Percentiles rank a stretch among this genome's conserved stretches.
Evolutionary conservation across 805 yeast species (phyloP).

Genomic region (Ogataea trehalophila): DNA sequence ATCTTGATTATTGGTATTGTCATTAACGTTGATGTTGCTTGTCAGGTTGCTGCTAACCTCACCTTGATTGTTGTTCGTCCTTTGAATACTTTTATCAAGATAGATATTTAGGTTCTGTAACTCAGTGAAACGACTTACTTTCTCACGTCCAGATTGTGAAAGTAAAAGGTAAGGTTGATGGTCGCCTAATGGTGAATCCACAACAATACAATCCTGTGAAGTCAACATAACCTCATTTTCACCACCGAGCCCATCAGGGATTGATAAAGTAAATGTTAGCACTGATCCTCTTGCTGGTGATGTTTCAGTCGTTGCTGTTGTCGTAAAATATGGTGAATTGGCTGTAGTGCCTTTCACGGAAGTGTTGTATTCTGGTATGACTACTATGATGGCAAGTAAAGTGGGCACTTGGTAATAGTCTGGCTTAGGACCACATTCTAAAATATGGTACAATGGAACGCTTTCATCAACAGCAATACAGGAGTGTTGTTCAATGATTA

Average conservation of each 20-base stretch:
- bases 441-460: constrained; percentile 13
- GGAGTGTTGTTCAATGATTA: constrained; percentile 15
- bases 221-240: not conserved
- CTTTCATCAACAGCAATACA: constrained; percentile 10
- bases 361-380: not conserved
- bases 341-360: too few species aligned
- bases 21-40: constrained; percentile 1
- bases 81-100: too few species aligned
- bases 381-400: constrained; percentile 8
- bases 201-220: constrained; percentile 38
- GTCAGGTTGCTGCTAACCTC: too few species aligned
- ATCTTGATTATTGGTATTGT: not conserved
- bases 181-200: constrained; percentile 28
- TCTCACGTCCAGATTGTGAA: constrained; percentile 29
- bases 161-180: constrained; percentile 35
- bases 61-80: too few species aligned
- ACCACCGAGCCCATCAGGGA: not conserved
- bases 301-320: too few species aligned
- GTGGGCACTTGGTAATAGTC: constrained; percentile 16
- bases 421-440: constrained; percentile 14
- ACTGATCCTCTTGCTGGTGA: too few species aligned
- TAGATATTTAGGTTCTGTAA: too few species aligned
- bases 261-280: too few species aligned
- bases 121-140: too few species aligned
- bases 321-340: too few species aligned